These are phyloP conservation scores for Emmonsia crescens DNA, from an alignment of 2,329 filamentous ascomycete species.

Conservation along the genomic window DNA sequence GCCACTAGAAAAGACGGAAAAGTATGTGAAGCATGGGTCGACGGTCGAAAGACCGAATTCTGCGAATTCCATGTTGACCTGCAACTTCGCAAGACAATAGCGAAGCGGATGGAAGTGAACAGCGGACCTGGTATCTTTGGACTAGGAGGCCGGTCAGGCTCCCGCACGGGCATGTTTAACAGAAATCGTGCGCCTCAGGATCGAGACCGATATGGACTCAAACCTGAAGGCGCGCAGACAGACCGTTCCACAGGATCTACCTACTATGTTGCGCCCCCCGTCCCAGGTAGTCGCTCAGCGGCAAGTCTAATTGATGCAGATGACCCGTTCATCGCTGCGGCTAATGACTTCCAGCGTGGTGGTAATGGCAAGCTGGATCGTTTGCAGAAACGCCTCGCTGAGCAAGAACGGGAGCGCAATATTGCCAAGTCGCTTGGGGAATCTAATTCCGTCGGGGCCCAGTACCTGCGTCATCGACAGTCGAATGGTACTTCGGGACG, in stretches of 20 bases:
- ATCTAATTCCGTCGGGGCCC: conserved; percentile 33
- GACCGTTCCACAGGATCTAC: conserved; percentile 32
- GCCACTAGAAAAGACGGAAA: conserved; percentile 74
- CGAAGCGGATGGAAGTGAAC: conserved; percentile 68
- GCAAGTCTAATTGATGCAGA: conserved; percentile 32
- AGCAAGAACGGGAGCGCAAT: conserved; percentile 35
- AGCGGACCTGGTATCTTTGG: conserved; percentile 47
- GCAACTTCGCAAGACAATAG: conserved; percentile 59
- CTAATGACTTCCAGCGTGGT: conserved; percentile 28
- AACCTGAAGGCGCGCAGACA: conserved; percentile 24
- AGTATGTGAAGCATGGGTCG: conserved; percentile 72
- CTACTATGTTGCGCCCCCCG: conserved; percentile 34
- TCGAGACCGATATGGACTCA: conserved; percentile 11
- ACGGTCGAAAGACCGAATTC: conserved; percentile 74
- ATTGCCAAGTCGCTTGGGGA: conserved; percentile 33
- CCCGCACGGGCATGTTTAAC: conserved; percentile 34
- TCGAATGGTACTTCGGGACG: neutral
- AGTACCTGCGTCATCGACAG: conserved; percentile 33
- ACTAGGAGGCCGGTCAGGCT: conserved; percentile 25
- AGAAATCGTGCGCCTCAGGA: conserved; percentile 9
- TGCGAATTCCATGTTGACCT: conserved; percentile 89
- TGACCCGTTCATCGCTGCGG: conserved; percentile 33
- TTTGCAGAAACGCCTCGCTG: conserved; percentile 31
- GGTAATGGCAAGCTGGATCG: conserved; percentile 32
- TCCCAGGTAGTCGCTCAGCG: conserved; percentile 24